These are phyloP conservation scores for Encephalitozoon cuniculi DNA, from an alignment of 371 early-diverging fungal species.

Conservation along the genomic window DNA sequence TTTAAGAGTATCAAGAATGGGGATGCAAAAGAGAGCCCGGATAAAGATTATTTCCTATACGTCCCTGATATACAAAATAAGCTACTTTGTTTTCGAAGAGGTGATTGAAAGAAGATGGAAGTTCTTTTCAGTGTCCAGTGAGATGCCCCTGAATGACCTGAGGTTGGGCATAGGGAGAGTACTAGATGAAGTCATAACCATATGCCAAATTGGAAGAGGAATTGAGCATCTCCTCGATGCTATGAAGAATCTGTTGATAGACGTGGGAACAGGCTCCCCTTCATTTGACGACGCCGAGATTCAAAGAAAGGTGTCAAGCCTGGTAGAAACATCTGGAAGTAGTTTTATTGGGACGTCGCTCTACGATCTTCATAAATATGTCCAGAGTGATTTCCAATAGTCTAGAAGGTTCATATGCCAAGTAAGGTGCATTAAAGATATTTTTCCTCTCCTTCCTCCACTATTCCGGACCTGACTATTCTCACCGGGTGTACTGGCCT, in stretches of 20 bases:
- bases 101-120: conserved; percentile 20
- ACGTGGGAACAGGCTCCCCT: neutral
- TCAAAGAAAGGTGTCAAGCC: conserved; percentile 14
- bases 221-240: neutral
- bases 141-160: neutral
- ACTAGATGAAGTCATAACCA: neutral
- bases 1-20: neutral
- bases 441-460: neutral
- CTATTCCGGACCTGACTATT: neutral
- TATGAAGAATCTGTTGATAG: neutral
- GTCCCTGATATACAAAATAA: conserved; percentile 23
- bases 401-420: neutral
- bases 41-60: neutral
- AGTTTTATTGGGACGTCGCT: neutral
- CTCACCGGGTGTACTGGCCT: conserved; percentile 61
- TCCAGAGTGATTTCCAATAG: too few relatives aligned
- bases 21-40: neutral
- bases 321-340: conserved; percentile 7
- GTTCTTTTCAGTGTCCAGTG: neutral
- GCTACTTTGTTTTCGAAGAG: conserved; percentile 41
- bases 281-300: neutral
- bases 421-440: neutral
- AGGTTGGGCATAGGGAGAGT: neutral
- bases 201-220: conserved; percentile 1
- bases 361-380: neutral